phyloP scores from a whole-genome alignment of 179 eudicot species.

The Beta lomatogona region DNA sequence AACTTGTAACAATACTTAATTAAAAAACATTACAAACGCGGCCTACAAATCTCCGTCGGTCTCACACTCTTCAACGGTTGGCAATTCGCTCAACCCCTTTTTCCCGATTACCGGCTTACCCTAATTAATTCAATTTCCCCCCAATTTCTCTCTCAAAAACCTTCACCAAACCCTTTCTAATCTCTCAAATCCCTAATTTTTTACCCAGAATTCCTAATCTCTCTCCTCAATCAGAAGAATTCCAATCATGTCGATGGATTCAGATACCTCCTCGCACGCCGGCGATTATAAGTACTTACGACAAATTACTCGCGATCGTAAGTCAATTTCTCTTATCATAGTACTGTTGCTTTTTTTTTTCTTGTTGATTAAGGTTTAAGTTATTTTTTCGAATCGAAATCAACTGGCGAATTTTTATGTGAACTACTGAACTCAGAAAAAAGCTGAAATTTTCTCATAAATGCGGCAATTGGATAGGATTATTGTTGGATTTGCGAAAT shows the following conservation, averaged over 20 bases:
- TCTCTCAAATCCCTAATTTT: neutral
- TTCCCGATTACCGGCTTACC: slow-evolving; percentile 19
- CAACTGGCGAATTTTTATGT: neutral
- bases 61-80: slow-evolving; percentile 22
- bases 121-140: neutral
- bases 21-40: neutral
- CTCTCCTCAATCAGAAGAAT: neutral
- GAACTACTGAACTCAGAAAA: neutral
- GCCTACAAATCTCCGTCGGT: slow-evolving; percentile 13
- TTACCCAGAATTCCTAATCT: neutral
- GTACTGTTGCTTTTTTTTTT: neutral
- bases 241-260: slow-evolving; percentile 45
- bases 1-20: neutral
- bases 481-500: neutral
- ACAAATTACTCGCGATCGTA: slow-evolving; percentile 86
- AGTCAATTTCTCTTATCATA: slow-evolving; percentile 25
- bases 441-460: neutral
- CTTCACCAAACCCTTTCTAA: no score
- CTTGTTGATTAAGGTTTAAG: neutral
- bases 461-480: neutral
- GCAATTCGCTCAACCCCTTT: neutral
- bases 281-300: slow-evolving; percentile 67
- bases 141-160: neutral
- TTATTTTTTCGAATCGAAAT: neutral
- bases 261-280: slow-evolving; percentile 64